These are phyloP conservation scores for Penicillium sp. DNA, from an alignment of 2,329 filamentous ascomycete species.

Conservation along the genomic window DNA sequence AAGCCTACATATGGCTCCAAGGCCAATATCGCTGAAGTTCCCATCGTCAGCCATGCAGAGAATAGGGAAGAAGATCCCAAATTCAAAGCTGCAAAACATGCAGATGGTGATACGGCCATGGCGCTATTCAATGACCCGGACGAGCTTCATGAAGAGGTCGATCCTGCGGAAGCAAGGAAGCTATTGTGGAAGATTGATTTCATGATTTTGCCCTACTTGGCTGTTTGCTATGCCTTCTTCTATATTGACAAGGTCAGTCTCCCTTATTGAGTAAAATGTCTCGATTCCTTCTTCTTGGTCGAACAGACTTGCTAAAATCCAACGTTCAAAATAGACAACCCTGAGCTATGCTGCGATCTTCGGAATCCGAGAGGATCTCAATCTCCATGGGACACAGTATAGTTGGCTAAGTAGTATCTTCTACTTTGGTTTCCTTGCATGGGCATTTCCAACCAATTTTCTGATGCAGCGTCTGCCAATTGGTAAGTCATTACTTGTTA, in stretches of 20 bases:
- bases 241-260: slow-evolving; percentile 47
- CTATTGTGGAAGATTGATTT: slow-evolving; percentile 58
- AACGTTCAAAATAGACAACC: slow-evolving; percentile 46
- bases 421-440: slow-evolving; percentile 56
- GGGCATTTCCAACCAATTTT: slow-evolving; percentile 57
- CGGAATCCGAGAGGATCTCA: slow-evolving; percentile 59
- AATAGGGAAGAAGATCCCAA: slow-evolving; percentile 21
- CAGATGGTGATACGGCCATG: slow-evolving; percentile 52
- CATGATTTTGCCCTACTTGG: slow-evolving; percentile 59
- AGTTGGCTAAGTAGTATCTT: slow-evolving; percentile 57
- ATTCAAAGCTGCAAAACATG: slow-evolving; percentile 31
- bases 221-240: slow-evolving; percentile 55
- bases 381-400: slow-evolving; percentile 59
- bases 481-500: slow-evolving; percentile 28
- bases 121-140: slow-evolving; percentile 51
- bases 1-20: slow-evolving; percentile 20
- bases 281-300: background rate
- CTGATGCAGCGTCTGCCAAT: slow-evolving; percentile 54
- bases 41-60: slow-evolving; percentile 31
- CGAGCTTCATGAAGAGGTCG: slow-evolving; percentile 48
- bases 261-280: background rate
- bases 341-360: slow-evolving; percentile 65
- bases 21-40: slow-evolving; percentile 22
- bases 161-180: slow-evolving; percentile 48
- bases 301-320: background rate